phyloP scores from a whole-genome alignment of 2,329 filamentous ascomycete genomes.

The Botrytis hyacinthi region DNA sequence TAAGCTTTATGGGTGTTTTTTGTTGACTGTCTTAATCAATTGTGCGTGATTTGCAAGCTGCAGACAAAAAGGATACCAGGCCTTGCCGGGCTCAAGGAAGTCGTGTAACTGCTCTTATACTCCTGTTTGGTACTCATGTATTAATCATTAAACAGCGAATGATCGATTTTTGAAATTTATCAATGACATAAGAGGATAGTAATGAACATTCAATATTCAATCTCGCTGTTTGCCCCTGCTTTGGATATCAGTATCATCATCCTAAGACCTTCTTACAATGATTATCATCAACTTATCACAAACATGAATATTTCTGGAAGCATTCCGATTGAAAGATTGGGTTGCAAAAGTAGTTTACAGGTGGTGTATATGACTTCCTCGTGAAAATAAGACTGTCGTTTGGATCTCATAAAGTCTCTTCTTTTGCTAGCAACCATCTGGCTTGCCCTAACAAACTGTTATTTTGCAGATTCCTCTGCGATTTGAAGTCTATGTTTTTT shows the following conservation, averaged over 20 bases:
- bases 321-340: background rate
- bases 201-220: background rate
- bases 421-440: background rate
- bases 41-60: background rate
- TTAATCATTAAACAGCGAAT: background rate
- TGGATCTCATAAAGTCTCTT: background rate
- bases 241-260: background rate
- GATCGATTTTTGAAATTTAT: background rate
- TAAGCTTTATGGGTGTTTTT: background rate
- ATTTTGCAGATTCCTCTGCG: background rate
- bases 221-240: background rate
- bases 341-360: background rate
- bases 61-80: background rate
- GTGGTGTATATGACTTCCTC: background rate
- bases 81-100: background rate
- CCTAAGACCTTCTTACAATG: background rate
- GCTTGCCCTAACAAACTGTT: background rate
- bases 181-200: background rate
- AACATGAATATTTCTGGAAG: background rate
- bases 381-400: background rate
- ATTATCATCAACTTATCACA: background rate
- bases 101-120: background rate
- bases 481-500: background rate
- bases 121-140: background rate
- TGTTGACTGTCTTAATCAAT: background rate